Evolutionary conservation across 805 yeast genomes (phyloP), one percentile per base, ranked within the genome.

Genomic region (Candida boleticola): DNA sequence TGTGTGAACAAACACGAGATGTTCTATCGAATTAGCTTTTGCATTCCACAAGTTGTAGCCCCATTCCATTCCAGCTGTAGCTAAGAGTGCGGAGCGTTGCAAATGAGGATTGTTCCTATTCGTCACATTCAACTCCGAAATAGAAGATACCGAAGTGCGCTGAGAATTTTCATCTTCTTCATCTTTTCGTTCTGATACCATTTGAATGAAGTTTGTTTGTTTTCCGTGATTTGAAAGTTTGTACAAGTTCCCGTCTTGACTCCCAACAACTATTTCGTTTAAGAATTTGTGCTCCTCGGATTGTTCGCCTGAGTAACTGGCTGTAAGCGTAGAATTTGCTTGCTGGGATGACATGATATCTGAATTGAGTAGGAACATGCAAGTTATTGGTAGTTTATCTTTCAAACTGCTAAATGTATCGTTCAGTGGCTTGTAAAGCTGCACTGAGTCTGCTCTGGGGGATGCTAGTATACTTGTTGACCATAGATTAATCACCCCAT

Each of bases 401-500:
- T 29, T 31, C 20, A 20, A 5, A 5, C 20, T 11, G 22, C 7
- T 31, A 14, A 18, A 19, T 5, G 35, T 31, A 4, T 31, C 22
- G 16, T 4, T 7, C 22, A 19, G 13, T 5, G 50, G 49, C 10
- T 42, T 33, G 27, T 23, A 39, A n/a, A 56, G 36, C 26, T 37
- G 42, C 3, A 54, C 36, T 2, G 58, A 42, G 18, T 52, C 49
- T 14, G 47, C 39, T 38, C 49, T 53, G 2, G 71, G 71, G 6
- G 57, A 39, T 19, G 60, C 66, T 16, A 66, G 47, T 22, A 65
- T 45, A 41, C 57, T 65, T 10, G 60, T 46, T 2, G 71, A 64
- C 72, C 72, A 66, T 3, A 53, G 42, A 36, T 64, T 64, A 5
- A 66, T 41, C 3, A 56, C 37, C 0, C 69, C 70, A 25, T 57